These are phyloP conservation scores for Rusavskia elegans DNA, from an alignment of 495 filamentous ascomycete species.

Conservation along the genomic window DNA sequence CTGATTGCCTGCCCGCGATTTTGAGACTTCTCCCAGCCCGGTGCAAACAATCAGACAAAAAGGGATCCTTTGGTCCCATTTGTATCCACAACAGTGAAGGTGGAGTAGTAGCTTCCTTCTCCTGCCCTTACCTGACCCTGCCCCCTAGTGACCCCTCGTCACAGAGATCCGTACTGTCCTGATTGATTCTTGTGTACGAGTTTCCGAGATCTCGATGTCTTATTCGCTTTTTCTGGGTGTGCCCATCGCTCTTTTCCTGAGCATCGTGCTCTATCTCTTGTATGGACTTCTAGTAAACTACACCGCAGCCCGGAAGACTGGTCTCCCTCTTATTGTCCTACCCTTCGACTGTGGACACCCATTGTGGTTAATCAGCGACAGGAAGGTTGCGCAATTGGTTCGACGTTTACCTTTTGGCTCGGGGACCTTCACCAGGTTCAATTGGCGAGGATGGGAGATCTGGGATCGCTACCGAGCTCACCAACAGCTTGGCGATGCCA, in stretches of 20 bases:
- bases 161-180: background rate
- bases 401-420: constrained; percentile 13
- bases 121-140: background rate
- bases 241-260: background rate
- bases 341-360: constrained; percentile 23
- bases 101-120: background rate
- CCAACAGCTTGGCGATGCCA: constrained; percentile 24
- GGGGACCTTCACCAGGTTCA: constrained; percentile 17
- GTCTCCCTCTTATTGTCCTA: constrained; percentile 42
- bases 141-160: background rate
- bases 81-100: too few species aligned
- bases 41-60: too few species aligned
- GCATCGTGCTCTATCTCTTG: background rate
- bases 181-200: background rate
- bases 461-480: constrained; percentile 23
- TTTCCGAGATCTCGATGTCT: background rate
- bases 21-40: too few species aligned
- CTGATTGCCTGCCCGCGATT: background rate
- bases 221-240: background rate
- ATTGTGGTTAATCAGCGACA: constrained; percentile 8
- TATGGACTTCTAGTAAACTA: background rate
- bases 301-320: constrained; percentile 35
- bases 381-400: constrained; percentile 3
- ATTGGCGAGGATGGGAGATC: constrained; percentile 19
- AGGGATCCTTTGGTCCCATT: too few species aligned